Evolutionary conservation across 305 asterid genomes (phyloP).

Genomic region (Vinca major): DNA sequence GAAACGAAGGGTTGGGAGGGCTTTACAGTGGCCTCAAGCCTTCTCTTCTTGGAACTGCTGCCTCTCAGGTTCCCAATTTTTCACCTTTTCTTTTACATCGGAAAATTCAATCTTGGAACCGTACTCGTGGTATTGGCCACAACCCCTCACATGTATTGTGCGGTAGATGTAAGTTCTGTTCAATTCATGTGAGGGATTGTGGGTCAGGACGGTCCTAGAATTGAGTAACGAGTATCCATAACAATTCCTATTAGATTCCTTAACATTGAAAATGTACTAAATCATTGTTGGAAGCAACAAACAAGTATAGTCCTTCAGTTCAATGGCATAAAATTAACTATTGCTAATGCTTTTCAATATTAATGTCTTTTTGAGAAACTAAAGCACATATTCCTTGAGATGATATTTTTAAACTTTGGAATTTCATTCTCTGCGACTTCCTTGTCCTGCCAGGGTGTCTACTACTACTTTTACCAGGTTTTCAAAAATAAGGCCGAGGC

Average conservation of each 20-base stretch:
- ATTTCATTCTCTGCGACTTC: slow-evolving; percentile 10
- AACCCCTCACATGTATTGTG: too few relatives aligned
- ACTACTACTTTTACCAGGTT: slow-evolving; percentile 79
- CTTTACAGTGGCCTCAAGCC: slow-evolving; percentile 95
- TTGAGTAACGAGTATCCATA: not conserved
- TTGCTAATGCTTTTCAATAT: not conserved
- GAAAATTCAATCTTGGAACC: too few relatives aligned
- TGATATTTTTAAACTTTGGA: not conserved
- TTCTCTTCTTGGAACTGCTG: slow-evolving; percentile 82
- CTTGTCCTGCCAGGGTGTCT: slow-evolving; percentile 59
- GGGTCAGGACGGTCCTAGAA: too few relatives aligned
- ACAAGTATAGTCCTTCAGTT: not conserved
- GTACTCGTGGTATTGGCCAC: too few relatives aligned
- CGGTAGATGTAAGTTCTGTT: too few relatives aligned
- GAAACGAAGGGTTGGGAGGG: slow-evolving; percentile 73
- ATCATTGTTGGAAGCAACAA: not conserved
- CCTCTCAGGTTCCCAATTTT: slow-evolving; percentile 51
- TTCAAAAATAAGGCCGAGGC: slow-evolving; percentile 87
- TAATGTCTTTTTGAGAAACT: not conserved
- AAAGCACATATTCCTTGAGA: not conserved
- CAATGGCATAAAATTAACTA: not conserved
- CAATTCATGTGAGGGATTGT: too few relatives aligned
- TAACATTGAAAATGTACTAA: not conserved
- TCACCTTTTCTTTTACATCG: too few relatives aligned
- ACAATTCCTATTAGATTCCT: not conserved